Conservation (phyloP, 2,329 filamentous ascomycete genomes). For the Pseudogymnoascus destructans region DNA sequence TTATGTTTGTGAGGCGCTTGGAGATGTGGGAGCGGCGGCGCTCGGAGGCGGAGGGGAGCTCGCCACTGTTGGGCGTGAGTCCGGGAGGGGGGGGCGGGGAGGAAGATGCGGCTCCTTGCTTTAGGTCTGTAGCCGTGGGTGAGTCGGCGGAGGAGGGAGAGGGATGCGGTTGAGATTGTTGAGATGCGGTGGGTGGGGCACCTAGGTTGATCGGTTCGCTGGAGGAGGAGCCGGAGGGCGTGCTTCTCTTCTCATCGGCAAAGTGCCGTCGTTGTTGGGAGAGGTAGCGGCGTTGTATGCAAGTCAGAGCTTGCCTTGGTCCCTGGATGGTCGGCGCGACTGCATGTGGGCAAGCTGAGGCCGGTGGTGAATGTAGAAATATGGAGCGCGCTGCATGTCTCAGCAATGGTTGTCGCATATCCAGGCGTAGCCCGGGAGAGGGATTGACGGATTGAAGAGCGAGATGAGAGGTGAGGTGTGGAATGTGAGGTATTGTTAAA, state of each 20-base stretch:
- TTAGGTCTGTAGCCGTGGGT: slow-evolving; percentile 5
- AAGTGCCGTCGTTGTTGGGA: slow-evolving; percentile 19
- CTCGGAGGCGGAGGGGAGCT: slow-evolving; percentile 36
- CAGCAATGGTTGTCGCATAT: slow-evolving; percentile 8
- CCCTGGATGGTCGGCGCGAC: slow-evolving; percentile 13
- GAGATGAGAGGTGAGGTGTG: not conserved
- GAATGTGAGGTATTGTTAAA: slow-evolving; percentile 12
- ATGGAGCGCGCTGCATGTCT: slow-evolving; percentile 7
- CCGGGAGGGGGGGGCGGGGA: not conserved
- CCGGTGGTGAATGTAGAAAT: slow-evolving; percentile 14
- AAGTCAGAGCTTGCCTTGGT: slow-evolving; percentile 24
- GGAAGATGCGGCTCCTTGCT: not conserved
- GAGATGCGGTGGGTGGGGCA: slow-evolving; percentile 9
- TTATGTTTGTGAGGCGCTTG: slow-evolving; percentile 50
- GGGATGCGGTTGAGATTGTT: slow-evolving; percentile 9
- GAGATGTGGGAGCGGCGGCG: slow-evolving; percentile 32
- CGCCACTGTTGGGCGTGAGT: slow-evolving; percentile 14
- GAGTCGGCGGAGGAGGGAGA: slow-evolving; percentile 4
- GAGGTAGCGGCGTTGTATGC: slow-evolving; percentile 31
- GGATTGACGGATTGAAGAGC: slow-evolving; percentile 9
- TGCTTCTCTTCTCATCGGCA: slow-evolving; percentile 22
- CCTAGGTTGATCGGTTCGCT: slow-evolving; percentile 10
- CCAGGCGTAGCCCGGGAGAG: slow-evolving; percentile 13
- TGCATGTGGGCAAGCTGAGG: slow-evolving; percentile 17
- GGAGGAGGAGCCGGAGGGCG: slow-evolving; percentile 11